Conservation (phyloP, 2,329 filamentous ascomycete genomes). For the Lithohypha guttulata region DNA sequence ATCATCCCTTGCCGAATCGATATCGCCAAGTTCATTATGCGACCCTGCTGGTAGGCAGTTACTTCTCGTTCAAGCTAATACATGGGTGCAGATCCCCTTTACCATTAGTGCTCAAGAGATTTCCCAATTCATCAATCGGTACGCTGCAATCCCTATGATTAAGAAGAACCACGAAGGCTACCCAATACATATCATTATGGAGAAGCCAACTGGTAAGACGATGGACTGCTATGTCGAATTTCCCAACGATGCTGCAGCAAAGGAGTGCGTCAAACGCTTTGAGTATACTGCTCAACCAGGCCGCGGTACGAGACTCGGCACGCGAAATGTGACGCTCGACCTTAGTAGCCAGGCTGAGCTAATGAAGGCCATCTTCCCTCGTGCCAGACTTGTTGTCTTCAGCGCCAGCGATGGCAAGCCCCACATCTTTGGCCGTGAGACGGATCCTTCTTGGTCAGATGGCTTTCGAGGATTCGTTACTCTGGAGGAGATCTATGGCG, state of each 20-base stretch:
- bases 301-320: conserved; percentile 35
- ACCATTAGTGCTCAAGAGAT: conserved; percentile 40
- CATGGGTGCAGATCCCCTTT: conserved; percentile 42
- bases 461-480: conserved; percentile 44
- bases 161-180: conserved; percentile 26
- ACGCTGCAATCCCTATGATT: conserved; percentile 25
- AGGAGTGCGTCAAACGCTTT: conserved; percentile 29
- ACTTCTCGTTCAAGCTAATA: too few species aligned
- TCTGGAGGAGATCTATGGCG: conserved; percentile 38
- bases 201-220: conserved; percentile 46
- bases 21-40: not conserved
- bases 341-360: conserved; percentile 39
- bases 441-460: conserved; percentile 33
- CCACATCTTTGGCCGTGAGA: conserved; percentile 27
- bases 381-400: conserved; percentile 41
- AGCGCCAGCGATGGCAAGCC: conserved; percentile 13
- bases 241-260: conserved; percentile 28
- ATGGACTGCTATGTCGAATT: conserved; percentile 45
- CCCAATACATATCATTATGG: conserved; percentile 48
- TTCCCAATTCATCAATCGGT: conserved; percentile 36
- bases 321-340: conserved; percentile 37
- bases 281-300: conserved; percentile 27
- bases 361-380: conserved; percentile 42
- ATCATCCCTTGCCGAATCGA: too few species aligned
- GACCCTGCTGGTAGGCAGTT: too few species aligned